These are phyloP conservation scores for Mollisiaceae sp. DNA, from an alignment of 2,329 filamentous ascomycete species.

Conservation along the genomic window DNA sequence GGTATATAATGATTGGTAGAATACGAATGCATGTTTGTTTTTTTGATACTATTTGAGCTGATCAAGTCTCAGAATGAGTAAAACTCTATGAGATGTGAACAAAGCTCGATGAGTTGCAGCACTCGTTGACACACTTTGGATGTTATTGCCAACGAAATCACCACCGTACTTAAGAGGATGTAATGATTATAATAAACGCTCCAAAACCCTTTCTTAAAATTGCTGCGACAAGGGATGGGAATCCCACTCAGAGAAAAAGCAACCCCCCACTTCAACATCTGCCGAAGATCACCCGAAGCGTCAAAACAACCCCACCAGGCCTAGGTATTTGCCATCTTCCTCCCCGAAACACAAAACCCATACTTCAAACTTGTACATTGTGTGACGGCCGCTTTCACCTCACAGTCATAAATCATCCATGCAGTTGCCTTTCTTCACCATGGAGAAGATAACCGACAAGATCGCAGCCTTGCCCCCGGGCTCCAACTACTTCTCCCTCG, in stretches of 20 bases:
- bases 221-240: not conserved
- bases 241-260: not conserved
- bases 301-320: not conserved
- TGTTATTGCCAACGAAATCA: too few species aligned
- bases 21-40: too few species aligned
- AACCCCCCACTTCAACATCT: not conserved
- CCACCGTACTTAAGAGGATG: too few species aligned
- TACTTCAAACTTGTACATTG: not conserved
- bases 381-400: not conserved
- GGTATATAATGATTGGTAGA: not conserved
- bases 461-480: slow-evolving; percentile 86
- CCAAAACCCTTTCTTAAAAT: too few species aligned
- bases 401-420: not conserved
- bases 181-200: too few species aligned
- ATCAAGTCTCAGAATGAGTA: too few species aligned
- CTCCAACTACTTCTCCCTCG: slow-evolving; percentile 89
- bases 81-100: too few species aligned
- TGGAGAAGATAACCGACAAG: slow-evolving; percentile 90
- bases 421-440: slow-evolving; percentile 17
- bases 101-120: too few species aligned
- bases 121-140: too few species aligned
- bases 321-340: not conserved
- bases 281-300: not conserved
- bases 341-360: slow-evolving; percentile 9
- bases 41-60: too few species aligned